Conservation (phyloP, 805 yeast genomes). For the Henningerozyma blattae region DNA sequence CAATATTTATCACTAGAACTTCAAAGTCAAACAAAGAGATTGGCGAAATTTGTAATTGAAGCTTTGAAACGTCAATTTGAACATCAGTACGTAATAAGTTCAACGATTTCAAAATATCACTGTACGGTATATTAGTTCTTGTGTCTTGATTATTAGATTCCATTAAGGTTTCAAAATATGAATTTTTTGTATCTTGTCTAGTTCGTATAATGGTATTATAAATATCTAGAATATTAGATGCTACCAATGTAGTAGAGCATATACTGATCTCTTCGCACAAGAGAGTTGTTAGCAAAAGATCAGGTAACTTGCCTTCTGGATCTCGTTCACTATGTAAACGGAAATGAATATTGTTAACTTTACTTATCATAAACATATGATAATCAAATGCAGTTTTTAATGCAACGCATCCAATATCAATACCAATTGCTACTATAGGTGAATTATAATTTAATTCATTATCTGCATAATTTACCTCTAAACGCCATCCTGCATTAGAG, state of each 20-base stretch:
- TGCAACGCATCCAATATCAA: slow-evolving; percentile 44
- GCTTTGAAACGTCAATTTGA: slow-evolving; percentile 43
- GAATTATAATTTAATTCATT: slow-evolving; percentile 32
- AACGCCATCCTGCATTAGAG: slow-evolving; percentile 38
- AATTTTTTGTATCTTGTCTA: slow-evolving; percentile 56
- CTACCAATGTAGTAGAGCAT: slow-evolving; percentile 73
- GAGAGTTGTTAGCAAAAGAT: slow-evolving; percentile 43
- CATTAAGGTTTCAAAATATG: slow-evolving; percentile 63
- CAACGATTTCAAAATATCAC: slow-evolving; percentile 20
- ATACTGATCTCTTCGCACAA: slow-evolving; percentile 42
- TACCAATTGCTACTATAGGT: slow-evolving; percentile 56
- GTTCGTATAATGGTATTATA: slow-evolving; percentile 58
- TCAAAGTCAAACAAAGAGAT: slow-evolving; percentile 68
- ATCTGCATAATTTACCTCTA: slow-evolving; percentile 63
- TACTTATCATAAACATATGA: slow-evolving; percentile 66
- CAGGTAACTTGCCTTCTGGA: slow-evolving; percentile 33
- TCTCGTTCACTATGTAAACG: slow-evolving; percentile 62
- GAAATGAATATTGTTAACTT: slow-evolving; percentile 34
- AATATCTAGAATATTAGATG: slow-evolving; percentile 72
- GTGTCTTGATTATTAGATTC: slow-evolving; percentile 35
- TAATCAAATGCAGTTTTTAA: slow-evolving; percentile 67
- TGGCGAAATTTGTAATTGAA: slow-evolving; percentile 65
- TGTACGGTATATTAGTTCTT: slow-evolving; percentile 14
- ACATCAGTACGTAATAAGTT: slow-evolving; percentile 50
- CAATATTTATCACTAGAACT: slow-evolving; percentile 53